phyloP scores from a whole-genome alignment of 495 filamentous ascomycete genomes.

The Penicillium bialowiezense region DNA sequence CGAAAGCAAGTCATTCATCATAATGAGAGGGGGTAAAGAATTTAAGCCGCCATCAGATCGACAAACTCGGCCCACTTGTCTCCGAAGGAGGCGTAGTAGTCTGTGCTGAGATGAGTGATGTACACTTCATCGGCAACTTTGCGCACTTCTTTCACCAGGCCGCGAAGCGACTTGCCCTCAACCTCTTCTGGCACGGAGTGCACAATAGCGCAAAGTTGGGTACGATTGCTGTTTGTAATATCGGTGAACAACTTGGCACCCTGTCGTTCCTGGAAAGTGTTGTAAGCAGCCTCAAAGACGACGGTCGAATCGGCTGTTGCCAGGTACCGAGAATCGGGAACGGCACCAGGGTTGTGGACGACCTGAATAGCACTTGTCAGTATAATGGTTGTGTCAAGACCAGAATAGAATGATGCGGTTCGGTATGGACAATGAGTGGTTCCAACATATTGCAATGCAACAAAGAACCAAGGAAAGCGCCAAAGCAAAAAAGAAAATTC shows the following conservation, averaged over 20 bases:
- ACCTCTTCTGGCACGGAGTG: slow-evolving; percentile 40
- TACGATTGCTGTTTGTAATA: slow-evolving; percentile 33
- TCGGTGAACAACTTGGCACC: slow-evolving; percentile 30
- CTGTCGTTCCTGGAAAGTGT: slow-evolving; percentile 37
- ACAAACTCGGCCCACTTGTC: slow-evolving; percentile 42
- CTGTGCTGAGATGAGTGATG: slow-evolving; percentile 39
- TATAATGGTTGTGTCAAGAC: slow-evolving; percentile 6
- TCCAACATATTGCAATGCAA: not conserved
- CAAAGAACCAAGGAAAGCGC: not conserved
- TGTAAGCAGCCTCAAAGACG: slow-evolving; percentile 46
- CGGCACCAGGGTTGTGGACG: slow-evolving; percentile 47
- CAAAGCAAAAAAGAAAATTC: not conserved
- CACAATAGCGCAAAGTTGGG: slow-evolving; percentile 38
- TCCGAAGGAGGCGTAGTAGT: slow-evolving; percentile 48
- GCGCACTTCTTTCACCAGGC: slow-evolving; percentile 36
- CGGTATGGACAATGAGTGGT: not conserved
- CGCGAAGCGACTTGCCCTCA: slow-evolving; percentile 27
- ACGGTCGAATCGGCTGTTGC: slow-evolving; percentile 42
- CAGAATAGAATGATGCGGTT: no score
- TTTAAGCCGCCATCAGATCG: slow-evolving; percentile 33
- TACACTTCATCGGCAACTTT: slow-evolving; percentile 41
- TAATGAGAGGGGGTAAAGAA: not conserved
- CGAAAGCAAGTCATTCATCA: not conserved
- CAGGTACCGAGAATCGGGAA: slow-evolving; percentile 46
- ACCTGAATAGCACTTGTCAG: slow-evolving; percentile 31